Evolutionary conservation across 108 stramenopile genomes (phyloP).

Genomic region (Phaeodactylum tricornutum): DNA sequence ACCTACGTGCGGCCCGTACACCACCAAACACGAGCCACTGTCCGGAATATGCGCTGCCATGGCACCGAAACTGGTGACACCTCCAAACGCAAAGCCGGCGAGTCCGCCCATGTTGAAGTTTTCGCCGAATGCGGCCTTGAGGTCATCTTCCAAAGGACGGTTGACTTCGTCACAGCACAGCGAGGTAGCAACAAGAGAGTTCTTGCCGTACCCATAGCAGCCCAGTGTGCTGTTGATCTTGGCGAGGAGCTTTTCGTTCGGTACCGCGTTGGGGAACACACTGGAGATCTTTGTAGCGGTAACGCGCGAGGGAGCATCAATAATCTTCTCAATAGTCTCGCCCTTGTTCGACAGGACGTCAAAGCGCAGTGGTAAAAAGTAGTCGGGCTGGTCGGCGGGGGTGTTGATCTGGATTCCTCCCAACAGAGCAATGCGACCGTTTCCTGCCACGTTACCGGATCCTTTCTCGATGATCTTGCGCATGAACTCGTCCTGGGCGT

Average conservation of each 20-base stretch:
- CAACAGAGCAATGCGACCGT: slow-evolving; percentile 36
- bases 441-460: slow-evolving; percentile 27
- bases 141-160: slow-evolving; percentile 25
- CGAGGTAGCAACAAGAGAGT: slow-evolving; percentile 19
- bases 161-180: slow-evolving; percentile 40
- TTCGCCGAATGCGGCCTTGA: slow-evolving; percentile 13
- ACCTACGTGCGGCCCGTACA: slow-evolving; percentile 73
- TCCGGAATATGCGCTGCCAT: slow-evolving; percentile 67
- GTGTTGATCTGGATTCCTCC: slow-evolving; percentile 39
- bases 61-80: slow-evolving; percentile 44
- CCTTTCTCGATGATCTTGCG: slow-evolving; percentile 36
- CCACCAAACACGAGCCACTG: slow-evolving; percentile 35
- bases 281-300: no score
- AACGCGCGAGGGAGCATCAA: no score
- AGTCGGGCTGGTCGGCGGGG: slow-evolving; percentile 11
- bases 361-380: slow-evolving; percentile 25
- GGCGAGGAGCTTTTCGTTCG: slow-evolving; percentile 8
- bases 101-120: slow-evolving; percentile 39
- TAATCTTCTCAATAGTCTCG: slow-evolving; percentile 1
- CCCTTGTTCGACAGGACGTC: slow-evolving; percentile 14
- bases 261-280: slow-evolving; percentile 8
- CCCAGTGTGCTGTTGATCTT: not conserved
- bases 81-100: slow-evolving; percentile 51
- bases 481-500: slow-evolving; percentile 37
- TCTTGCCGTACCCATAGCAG: slow-evolving; percentile 5